Evolutionary conservation across 352 stramenopile genomes (phyloP), one percentile per base, ranked within the genome.

Genomic region (Achlya hypogyna): DNA sequence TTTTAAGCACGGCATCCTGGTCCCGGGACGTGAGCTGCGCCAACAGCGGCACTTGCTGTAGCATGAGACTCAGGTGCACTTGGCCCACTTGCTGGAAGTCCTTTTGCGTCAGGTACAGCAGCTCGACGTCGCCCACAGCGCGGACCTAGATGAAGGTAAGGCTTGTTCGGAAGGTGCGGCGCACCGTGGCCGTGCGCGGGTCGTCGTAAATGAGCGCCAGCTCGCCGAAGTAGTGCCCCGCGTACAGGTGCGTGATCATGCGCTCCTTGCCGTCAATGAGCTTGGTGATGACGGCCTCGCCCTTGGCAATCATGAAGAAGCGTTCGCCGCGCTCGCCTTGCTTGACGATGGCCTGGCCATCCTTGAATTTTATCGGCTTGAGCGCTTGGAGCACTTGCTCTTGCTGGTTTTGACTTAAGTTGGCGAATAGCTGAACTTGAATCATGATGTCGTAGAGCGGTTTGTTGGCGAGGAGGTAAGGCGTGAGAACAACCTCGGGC

Each of bases 191-290:
- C 2, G 82, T 91, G 20, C 90, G 87, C 12, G 87, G 87, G 69
- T 97, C 89, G 59, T 95, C 84, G 65, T 96, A 92, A 62, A 98
- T 94, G 27, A 98, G 75, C 4, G 92, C 89, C 12, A 94, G 73
- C 70, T 98, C 92, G 10, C 92, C 92, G 73, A 98, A 98, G 75
- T 97, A 98, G 59, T 94, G 86, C 2, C 91, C 88, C n/a, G 85
- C 86, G 59, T 95, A 82, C 53, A 96, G 56, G 67, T 95, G 82
- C 52, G 88, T 96, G 35, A 96, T 75, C 86, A 95, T 92, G 28
- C 84, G 81, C 34, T 95, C 86, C 54, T 88, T 77, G 1, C 83
- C 79, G 8, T 79, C 69, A 5, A 83, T 77, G 1, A 76, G 86
- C 75, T 96, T 93, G 18, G 84, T 93, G 27, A 96, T 76, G 18